Evolutionary conservation across 768 basidiomycete genomes (phyloP).

Genomic region (Lentinula sp.): DNA sequence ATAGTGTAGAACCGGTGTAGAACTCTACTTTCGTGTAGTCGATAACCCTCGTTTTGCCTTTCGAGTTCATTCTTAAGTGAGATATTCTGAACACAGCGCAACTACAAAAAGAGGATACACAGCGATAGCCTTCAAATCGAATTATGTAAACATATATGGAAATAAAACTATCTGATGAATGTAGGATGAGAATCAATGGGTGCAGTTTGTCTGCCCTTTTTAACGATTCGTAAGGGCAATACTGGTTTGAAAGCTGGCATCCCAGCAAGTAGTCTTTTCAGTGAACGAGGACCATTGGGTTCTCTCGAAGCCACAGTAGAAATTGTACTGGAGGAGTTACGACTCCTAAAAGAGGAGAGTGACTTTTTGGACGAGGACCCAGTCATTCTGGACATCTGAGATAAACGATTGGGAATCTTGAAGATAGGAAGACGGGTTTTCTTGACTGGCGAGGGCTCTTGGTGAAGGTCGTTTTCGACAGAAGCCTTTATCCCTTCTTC

Average conservation of each 20-base stretch:
- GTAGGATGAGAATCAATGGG: background rate
- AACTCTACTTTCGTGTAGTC: too few relatives aligned
- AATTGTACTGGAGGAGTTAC: conserved; percentile 1
- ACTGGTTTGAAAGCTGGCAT: background rate
- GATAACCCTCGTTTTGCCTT: too few relatives aligned
- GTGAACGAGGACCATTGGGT: background rate
- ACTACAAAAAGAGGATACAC: too few relatives aligned
- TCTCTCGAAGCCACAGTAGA: background rate
- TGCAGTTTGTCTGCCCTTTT: background rate
- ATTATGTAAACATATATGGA: background rate
- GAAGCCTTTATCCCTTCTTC: background rate
- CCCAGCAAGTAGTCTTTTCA: background rate
- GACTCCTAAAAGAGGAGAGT: conserved; percentile 1
- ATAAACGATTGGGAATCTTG: background rate
- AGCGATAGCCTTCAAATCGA: too few relatives aligned
- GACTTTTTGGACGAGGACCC: conserved; percentile 3
- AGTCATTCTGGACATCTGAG: background rate
- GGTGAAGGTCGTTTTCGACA: background rate
- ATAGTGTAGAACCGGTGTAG: too few relatives aligned
- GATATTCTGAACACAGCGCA: too few relatives aligned
- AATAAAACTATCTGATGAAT: background rate
- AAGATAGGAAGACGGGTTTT: conserved; percentile 3
- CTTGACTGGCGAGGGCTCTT: background rate
- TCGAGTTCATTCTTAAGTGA: too few relatives aligned
- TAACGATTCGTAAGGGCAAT: conserved; percentile 1